Percentiles rank a stretch among this genome's conserved stretches.
Evolutionary conservation across 176 grass and related monocot species (phyloP).

Genomic region (Phragmites australis): DNA sequence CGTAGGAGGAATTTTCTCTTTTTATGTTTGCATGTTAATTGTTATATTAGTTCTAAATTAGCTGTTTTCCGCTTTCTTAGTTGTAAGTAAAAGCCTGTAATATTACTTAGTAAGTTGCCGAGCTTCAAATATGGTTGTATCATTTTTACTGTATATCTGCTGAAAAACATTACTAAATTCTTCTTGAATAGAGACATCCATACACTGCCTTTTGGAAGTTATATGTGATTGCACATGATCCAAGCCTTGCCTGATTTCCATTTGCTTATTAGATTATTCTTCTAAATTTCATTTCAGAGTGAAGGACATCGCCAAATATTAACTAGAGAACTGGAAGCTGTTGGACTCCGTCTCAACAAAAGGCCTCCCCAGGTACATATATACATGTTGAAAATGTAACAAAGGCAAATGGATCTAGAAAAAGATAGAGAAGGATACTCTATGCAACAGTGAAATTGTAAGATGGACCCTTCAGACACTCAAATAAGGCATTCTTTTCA

Average conservation of each 20-base stretch:
- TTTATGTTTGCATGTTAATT: neutral
- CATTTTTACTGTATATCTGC: slow-evolving; percentile 17
- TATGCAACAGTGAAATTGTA: neutral
- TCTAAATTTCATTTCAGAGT: slow-evolving; percentile 68
- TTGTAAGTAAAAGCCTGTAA: slow-evolving; percentile 2
- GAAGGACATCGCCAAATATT: slow-evolving; percentile 98
- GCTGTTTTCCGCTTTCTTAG: neutral
- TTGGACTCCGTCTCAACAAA: slow-evolving; percentile 95
- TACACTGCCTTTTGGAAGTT: neutral
- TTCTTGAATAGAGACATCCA: neutral
- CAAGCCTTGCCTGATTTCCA: slow-evolving; percentile 1
- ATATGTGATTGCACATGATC: slow-evolving; percentile 7
- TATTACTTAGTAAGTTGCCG: neutral
- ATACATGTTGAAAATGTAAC: slow-evolving; percentile 12
- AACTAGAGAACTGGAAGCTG: slow-evolving; percentile 93
- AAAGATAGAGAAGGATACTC: neutral
- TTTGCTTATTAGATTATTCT: slow-evolving; percentile 28
- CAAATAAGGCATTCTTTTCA: neutral
- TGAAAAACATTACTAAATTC: neutral
- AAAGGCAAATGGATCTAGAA: slow-evolving; percentile 3
- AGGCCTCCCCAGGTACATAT: slow-evolving; percentile 81
- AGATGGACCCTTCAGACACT: neutral
- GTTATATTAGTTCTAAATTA: neutral
- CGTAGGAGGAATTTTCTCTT: neutral
- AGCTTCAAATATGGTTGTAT: neutral